Conservation (phyloP, 768 basidiomycete species). For the Lentinula boryana region DNA sequence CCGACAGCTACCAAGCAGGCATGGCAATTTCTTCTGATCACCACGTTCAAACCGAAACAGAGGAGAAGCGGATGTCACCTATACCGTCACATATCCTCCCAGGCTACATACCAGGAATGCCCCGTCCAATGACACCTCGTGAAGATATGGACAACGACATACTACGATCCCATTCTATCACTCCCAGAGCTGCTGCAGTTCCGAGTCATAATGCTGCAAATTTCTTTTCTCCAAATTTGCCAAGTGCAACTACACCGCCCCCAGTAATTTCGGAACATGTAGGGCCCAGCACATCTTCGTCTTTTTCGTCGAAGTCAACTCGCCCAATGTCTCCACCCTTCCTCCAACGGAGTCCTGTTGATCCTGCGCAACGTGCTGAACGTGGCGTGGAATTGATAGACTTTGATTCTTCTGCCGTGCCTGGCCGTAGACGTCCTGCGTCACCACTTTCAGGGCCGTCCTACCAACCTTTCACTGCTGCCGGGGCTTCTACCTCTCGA, state of each 20-base stretch:
- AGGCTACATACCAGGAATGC: conserved; percentile 89
- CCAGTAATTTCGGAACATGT: conserved; percentile 26
- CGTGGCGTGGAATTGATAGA: conserved; percentile 29
- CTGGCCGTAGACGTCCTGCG: conserved; percentile 57
- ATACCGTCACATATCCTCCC: conserved; percentile 61
- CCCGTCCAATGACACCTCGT: conserved; percentile 85
- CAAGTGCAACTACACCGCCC: not conserved
- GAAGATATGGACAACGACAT: conserved; percentile 67
- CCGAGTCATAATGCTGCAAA: conserved; percentile 32
- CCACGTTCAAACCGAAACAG: conserved; percentile 38
- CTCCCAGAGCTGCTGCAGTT: conserved; percentile 75
- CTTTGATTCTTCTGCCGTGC: conserved; percentile 44
- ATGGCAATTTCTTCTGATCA: conserved; percentile 70
- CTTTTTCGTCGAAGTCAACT: conserved; percentile 37
- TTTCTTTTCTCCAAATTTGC: conserved; percentile 25
- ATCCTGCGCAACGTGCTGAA: conserved; percentile 33
- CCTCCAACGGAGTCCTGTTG: conserved; percentile 51
- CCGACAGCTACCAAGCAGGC: conserved; percentile 49
- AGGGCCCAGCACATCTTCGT: conserved; percentile 53
- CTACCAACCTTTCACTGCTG: conserved; percentile 55
- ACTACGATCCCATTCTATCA: conserved; percentile 64
- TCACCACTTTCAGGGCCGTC: conserved; percentile 61
- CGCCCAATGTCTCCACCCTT: conserved; percentile 48
- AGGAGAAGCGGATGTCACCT: conserved; percentile 53
- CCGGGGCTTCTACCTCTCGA: conserved; percentile 49